phyloP scores from a whole-genome alignment of 1,284 basidiomycete genomes.

The Coriolopsis trogii region DNA sequence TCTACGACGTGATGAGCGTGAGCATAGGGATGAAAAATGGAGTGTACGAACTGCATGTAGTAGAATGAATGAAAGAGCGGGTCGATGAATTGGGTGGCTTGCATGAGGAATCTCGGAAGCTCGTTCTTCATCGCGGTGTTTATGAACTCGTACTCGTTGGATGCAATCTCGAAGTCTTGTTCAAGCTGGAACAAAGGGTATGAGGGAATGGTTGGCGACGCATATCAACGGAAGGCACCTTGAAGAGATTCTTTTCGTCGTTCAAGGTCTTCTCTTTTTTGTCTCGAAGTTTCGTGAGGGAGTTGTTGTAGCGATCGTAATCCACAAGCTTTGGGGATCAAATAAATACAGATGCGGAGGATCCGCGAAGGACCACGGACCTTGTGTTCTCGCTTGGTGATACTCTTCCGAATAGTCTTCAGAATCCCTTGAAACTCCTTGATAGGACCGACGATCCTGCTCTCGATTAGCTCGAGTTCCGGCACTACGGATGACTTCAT shows the following conservation, averaged over 20 bases:
- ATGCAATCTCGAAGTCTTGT: constrained; percentile 96
- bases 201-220: neutral
- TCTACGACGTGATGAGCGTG: constrained; percentile 40
- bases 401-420: constrained; percentile 92
- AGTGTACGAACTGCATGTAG: constrained; percentile 93
- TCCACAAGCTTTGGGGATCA: constrained; percentile 71
- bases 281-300: constrained; percentile 91
- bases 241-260: constrained; percentile 96
- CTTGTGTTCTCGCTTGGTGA: constrained; percentile 97
- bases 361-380: constrained; percentile 38
- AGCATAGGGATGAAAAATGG: neutral
- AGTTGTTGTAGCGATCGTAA: constrained; percentile 96
- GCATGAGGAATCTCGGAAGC: constrained; percentile 87
- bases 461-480: constrained; percentile 95
- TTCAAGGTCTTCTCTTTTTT: constrained; percentile 96
- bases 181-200: constrained; percentile 66
- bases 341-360: neutral
- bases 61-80: constrained; percentile 98
- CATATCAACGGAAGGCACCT: constrained; percentile 50
- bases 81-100: constrained; percentile 90
- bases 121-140: constrained; percentile 93
- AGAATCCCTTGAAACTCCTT: constrained; percentile 89
- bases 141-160: constrained; percentile 96
- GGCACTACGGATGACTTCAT: constrained; percentile 80
- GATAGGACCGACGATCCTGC: constrained; percentile 81